Evolutionary conservation across 805 yeast genomes (phyloP), one percentile per base, ranked within the genome.

Genomic region (Candida schatavii): DNA sequence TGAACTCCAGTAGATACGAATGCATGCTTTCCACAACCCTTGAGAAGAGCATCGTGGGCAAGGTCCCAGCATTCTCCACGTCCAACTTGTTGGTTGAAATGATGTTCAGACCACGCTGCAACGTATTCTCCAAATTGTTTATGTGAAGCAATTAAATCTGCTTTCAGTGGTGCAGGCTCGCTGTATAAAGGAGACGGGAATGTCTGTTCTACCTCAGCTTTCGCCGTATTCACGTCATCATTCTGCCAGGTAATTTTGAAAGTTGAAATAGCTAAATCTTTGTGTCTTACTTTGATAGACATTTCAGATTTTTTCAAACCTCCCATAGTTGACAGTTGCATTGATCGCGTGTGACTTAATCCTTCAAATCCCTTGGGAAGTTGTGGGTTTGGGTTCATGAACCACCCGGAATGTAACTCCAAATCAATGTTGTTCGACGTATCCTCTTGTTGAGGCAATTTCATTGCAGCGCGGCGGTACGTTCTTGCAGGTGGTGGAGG

Each of bases 51-150:
- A 37, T 75, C 76, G 40, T 66, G 72, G 0, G 82, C 83, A 43
- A 78, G 65, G 26, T 79, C 79, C 83, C 83, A 78, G 48, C 84
- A 78, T 49, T 78, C 83, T 5, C 84, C 84, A 30, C 69, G 55
- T 2, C 80, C 81, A 9, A 78, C 80, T 38, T 58, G 56, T 37
- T 66, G 61, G 5, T 81, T 81, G 25, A 60, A 48, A 17, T 68
- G 66, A 19, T 66, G 71, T 46, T 75, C 78, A 54, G 74, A 65
- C 84, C 83, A 78, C 22, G 69, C 60, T 3, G 80, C 81, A 9
- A 78, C 66, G 48, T 76, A 70, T 15, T 72, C 75, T n/a, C 81
- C 80, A 50, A 61, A 78, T 37, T 57, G 58, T 18, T 59, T 44
- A 35, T 66, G 60, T 30, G 68, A 68, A 3, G 49, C 54, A 1